Evolutionary conservation across 2,329 filamentous ascomycete genomes (phyloP).

Genomic region (Aspergillus ochraceoroseus): DNA sequence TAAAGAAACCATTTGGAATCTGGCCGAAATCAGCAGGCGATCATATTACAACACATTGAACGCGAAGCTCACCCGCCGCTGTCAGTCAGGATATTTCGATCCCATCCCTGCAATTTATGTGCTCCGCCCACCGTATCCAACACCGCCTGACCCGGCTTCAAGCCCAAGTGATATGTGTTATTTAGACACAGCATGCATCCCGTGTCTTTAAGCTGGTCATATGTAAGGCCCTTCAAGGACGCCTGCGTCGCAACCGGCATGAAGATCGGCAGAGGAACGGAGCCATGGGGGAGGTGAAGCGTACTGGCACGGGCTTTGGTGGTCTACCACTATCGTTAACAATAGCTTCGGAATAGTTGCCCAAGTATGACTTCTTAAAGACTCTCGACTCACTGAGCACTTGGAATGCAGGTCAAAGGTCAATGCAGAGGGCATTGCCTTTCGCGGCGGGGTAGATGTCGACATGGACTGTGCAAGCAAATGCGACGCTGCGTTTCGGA

Average conservation of each 20-base stretch:
- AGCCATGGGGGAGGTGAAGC: constrained; percentile 83
- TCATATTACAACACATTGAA: neutral
- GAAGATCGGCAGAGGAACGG: constrained; percentile 85
- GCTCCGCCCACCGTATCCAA: constrained; percentile 85
- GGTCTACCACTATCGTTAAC: constrained; percentile 55
- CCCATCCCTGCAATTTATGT: constrained; percentile 92
- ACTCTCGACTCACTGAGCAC: constrained; percentile 63
- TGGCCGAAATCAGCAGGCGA: constrained; percentile 35
- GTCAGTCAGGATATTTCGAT: constrained; percentile 84
- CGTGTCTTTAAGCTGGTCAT: constrained; percentile 83
- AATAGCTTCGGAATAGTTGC: neutral
- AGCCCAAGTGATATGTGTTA: constrained; percentile 93
- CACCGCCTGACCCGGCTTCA: constrained; percentile 89
- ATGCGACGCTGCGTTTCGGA: neutral
- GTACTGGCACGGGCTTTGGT: constrained; percentile 89
- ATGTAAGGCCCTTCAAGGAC: constrained; percentile 88
- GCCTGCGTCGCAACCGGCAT: constrained; percentile 99
- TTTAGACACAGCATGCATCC: constrained; percentile 89
- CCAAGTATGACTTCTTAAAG: too few relatives aligned
- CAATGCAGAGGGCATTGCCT: constrained; percentile 56
- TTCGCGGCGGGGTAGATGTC: constrained; percentile 25
- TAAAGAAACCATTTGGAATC: constrained; percentile 98
- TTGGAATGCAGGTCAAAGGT: constrained; percentile 71
- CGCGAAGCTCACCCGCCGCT: constrained; percentile 44
- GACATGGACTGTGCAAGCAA: constrained; percentile 27